phyloP scores from a whole-genome alignment of 805 yeast species.

The Candida hispaniensis region DNA sequence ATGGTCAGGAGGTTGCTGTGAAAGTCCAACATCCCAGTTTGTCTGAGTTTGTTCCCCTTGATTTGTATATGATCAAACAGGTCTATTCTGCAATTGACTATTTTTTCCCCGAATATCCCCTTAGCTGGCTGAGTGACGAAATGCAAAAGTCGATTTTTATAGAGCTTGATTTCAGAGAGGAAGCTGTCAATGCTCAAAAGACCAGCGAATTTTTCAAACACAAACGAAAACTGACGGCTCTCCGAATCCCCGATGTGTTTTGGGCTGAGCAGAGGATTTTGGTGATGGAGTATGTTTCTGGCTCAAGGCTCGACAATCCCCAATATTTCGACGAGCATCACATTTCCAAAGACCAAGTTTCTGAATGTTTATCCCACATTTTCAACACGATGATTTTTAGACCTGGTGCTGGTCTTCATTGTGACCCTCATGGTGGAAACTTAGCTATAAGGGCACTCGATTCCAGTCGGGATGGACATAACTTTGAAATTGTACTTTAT shows the following conservation, averaged over 20 bases:
- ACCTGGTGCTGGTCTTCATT: conserved; percentile 83
- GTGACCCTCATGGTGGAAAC: conserved; percentile 98
- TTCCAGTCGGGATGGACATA: conserved; percentile 38
- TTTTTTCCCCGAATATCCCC: conserved; percentile 86
- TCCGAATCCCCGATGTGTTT: conserved; percentile 63
- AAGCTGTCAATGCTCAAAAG: conserved; percentile 67
- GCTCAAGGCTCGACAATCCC: conserved; percentile 73
- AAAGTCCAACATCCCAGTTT: conserved; percentile 89
- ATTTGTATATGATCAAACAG: conserved; percentile 61
- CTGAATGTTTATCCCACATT: conserved; percentile 76
- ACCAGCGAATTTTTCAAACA: conserved; percentile 58
- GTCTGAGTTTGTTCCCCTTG: conserved; percentile 81
- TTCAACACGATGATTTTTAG: conserved; percentile 94
- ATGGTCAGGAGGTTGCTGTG: conserved; percentile 74
- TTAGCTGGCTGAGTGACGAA: conserved; percentile 94
- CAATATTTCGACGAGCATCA: conserved; percentile 48
- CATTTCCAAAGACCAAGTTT: conserved; percentile 68
- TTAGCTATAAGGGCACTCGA: conserved; percentile 55
- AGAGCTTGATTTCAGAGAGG: conserved; percentile 82
- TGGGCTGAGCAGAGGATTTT: conserved; percentile 60
- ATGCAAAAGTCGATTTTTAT: conserved; percentile 73
- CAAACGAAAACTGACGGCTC: conserved; percentile 53
- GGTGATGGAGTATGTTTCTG: conserved; percentile 78
- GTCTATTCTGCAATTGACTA: conserved; percentile 65
- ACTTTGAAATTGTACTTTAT: conserved; percentile 82